Base-by-base conservation (phyloP, 176 grass and related monocot species). In the Rhynchospora tenuis region DNA sequence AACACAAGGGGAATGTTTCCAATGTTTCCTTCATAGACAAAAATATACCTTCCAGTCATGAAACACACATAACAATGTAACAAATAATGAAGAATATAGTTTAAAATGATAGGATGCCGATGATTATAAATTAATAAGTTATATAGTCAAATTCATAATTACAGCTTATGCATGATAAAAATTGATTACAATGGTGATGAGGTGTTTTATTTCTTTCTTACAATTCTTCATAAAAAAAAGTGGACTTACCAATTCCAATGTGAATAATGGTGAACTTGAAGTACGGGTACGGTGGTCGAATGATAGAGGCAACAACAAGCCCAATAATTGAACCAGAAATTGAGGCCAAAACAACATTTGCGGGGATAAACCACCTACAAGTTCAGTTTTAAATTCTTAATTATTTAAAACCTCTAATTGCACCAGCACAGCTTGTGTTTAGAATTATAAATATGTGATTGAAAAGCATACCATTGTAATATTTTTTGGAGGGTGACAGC, bases 191-290 rank as follows among this genome's bases (percentile, higher is more conserved):
- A 51, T 74, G 9, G 45, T 26, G 4, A 48, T 26, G 71, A 74
- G n/a, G 14, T 51, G 8, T 9, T 74, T 3, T 55, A 16, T 75
- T 54, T 44, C 4, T 75, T 75, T 11, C 72, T 75, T 26, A 26
- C 27, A 54, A 11, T 28, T 75, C 19, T 54, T 29, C 2, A 87
- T 85, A 56, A 61, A 68, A 68, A 84, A 79, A 24, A 0, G 45
- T 69, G 23, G 48, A 62, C 12, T 65, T 84, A 99, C 96, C 96
- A 86, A 95, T 99, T 84, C 91, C 96, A 51, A 99, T 93, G 81
- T 99, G 96, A 79, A 95, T 93, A 59, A 99, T 27, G 59, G 96
- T 99, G 83, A 99, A 99, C 72, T 99, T 99, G 86, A 99, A 99
- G 84, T 99, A 99, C 0, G 96, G 96, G 84, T 99, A 86, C 55